Evolutionary conservation across 805 yeast species (phyloP), one percentile per base, ranked within the genome.

Genomic region (Naumovozyma castellii): DNA sequence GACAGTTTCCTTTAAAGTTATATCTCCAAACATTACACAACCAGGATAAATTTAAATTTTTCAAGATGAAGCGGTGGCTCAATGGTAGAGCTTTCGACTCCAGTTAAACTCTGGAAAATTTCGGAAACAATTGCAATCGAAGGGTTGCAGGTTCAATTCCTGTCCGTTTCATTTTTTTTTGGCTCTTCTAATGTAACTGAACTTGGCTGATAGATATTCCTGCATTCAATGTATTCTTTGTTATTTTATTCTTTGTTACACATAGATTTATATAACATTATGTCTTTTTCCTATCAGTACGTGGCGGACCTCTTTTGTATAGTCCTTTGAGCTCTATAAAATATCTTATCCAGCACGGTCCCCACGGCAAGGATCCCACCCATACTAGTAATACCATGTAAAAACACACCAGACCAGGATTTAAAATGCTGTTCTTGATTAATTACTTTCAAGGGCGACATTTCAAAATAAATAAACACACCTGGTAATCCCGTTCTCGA

Each of bases 291-390:
- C n/a, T n/a, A n/a, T n/a, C n/a, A n/a, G n/a, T n/a, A n/a, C n/a
- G n/a, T n/a, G n/a, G n/a, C n/a, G n/a, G n/a, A n/a, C 12, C 31
- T 25, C 12, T 29, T 32, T n/a, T 35, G 53, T 27, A 87, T 60
- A 12, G 82, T 86, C 61, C 77, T 77, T 57, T 87, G 88, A 2
- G 95, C 95, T 14, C 86, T 92, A 74, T 85, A 88, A 3, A 87
- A 83, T 3, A 94, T 80, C 44, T 87, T 75, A 61, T 92, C 98
- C 38, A 88, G 60, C 31, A 88, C 76, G 0, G 96, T 80, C 12
- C 95, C 97, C 19, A 90, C 87, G 30, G 96, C 88, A 44, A 92
- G 67, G 12, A 92, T 88, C 36, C 97, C 97, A n/a, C 97, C 97
- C 36, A 90, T 72, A 9, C 94, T 85, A 40, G 95, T 82, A 48